These are phyloP conservation scores for Pisolithus orientalis DNA, from an alignment of 768 basidiomycete genomes.

Conservation along the genomic window DNA sequence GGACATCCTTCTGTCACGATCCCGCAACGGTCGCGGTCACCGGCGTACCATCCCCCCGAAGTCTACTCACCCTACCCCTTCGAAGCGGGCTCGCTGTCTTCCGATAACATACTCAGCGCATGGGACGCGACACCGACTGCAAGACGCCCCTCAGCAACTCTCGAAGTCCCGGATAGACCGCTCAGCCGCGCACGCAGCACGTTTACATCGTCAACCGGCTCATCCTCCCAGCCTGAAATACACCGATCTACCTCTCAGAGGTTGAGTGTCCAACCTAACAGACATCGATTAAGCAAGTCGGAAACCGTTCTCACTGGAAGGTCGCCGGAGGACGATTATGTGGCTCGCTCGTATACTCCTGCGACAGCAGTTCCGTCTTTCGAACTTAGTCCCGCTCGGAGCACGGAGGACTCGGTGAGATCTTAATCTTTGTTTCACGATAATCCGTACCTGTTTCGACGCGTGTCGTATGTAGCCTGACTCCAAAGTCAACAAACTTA, in stretches of 20 bases:
- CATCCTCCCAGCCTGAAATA: conserved; percentile 50
- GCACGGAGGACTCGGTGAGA: conserved; percentile 29
- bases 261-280: conserved; percentile 21
- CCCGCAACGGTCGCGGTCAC: conserved; percentile 30
- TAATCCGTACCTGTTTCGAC: conserved; percentile 1
- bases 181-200: conserved; percentile 36
- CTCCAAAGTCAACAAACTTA: conserved; percentile 21
- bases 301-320: conserved; percentile 23
- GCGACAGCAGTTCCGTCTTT: conserved; percentile 26
- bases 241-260: conserved; percentile 40
- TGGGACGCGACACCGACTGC: conserved; percentile 29
- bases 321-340: conserved; percentile 8
- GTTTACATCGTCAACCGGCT: conserved; percentile 23
- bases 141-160: conserved; percentile 16
- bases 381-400: conserved; percentile 21
- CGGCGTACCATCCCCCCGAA: conserved; percentile 24
- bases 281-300: conserved; percentile 36
- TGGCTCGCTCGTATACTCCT: conserved; percentile 30
- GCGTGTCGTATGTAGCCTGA: conserved; percentile 18
- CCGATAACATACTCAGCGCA: conserved; percentile 22
- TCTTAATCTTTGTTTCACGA: conserved; percentile 20
- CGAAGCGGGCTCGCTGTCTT: conserved; percentile 18
- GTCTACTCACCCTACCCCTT: conserved; percentile 26
- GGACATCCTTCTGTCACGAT: conserved; percentile 34
- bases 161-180: conserved; percentile 17